Evolutionary conservation across 768 basidiomycete genomes (phyloP), one percentile per base, ranked within the genome.

Genomic region (Suillus cothurnatus): DNA sequence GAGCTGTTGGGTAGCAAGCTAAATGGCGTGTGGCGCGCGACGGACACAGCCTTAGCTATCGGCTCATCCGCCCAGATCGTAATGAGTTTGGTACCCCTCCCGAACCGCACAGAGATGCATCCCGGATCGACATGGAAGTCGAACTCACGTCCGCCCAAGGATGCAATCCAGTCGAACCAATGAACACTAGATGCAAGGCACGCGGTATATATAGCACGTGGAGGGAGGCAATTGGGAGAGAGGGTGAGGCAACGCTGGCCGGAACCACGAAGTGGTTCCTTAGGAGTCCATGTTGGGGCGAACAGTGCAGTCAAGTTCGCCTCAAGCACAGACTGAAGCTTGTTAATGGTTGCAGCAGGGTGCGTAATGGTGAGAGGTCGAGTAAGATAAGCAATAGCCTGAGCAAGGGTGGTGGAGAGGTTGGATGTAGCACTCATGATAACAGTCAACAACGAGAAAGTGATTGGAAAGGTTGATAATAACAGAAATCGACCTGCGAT

Each of bases 51-150:
- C 45, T 72, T 69, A 32, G 78, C 73, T 57, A 81, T 72, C 47
- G 76, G 69, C 68, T 85, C 82, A 64, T 87, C 87, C 5, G 88
- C 84, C 92, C 92, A 93, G 71, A 93, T 73, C 61, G 86, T 89
- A 72, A 86, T 74, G 62, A 86, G 80, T 71, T 83, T 81, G 64
- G 79, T 76, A 28, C 74, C 71, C 64, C 73, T 80, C 62, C 81
- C 82, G 72, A 84, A 81, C 67, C 89, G 90, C 67, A 91, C 78
- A 66, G 88, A 88, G 68, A 94, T 86, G 73, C 85, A 87, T 66
- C 91, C 92, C 67, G 92, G 92, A 74, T 93, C 89, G 70, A 92
- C 84, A 77, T 90, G 89, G 66, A 94, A 84, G 75, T 93, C 92
- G 72, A 93, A 88, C 77, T 90, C 89, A 64, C 80, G 77, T 69